These are phyloP conservation scores for Talaromyces sp. DNA, from an alignment of 2,329 filamentous ascomycete genomes.

Conservation along the genomic window DNA sequence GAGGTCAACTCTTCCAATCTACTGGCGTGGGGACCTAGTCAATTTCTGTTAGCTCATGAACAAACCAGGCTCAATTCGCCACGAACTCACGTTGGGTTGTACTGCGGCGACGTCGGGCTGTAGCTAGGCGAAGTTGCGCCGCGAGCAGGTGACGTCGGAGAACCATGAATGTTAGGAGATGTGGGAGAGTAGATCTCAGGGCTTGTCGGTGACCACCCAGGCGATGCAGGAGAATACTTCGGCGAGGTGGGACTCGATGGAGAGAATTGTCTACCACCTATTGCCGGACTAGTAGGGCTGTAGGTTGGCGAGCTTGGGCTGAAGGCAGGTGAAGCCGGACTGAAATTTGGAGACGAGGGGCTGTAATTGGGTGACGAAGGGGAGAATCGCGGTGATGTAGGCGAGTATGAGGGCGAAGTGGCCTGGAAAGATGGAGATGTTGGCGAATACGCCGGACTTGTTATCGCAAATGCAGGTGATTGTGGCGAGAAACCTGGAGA, in stretches of 20 bases:
- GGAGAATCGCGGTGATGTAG: constrained; percentile 55
- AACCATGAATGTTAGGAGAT: constrained; percentile 48
- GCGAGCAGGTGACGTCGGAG: constrained; percentile 39
- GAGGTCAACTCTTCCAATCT: constrained; percentile 26
- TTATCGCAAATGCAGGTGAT: constrained; percentile 47
- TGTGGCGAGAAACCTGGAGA: constrained; percentile 55
- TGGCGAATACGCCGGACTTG: constrained; percentile 67
- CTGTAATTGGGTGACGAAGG: constrained; percentile 61
- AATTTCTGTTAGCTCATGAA: neutral
- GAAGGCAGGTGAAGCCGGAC: constrained; percentile 50
- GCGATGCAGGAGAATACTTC: constrained; percentile 56
- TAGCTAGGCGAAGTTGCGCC: constrained; percentile 42
- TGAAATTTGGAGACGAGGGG: constrained; percentile 57
- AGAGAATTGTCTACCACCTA: constrained; percentile 43
- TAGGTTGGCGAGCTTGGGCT: constrained; percentile 59
- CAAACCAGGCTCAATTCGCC: neutral
- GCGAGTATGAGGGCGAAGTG: constrained; percentile 51
- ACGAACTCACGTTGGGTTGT: constrained; percentile 41
- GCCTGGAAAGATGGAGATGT: constrained; percentile 72
- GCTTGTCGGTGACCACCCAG: constrained; percentile 48
- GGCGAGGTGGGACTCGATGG: constrained; percentile 50
- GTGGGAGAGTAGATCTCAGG: constrained; percentile 51
- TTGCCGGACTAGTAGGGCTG: constrained; percentile 53
- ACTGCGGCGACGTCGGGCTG: constrained; percentile 44
- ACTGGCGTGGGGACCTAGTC: constrained; percentile 42